Conservation (phyloP, 148 eudicot species). For the Fagopyrum homotropicum region DNA sequence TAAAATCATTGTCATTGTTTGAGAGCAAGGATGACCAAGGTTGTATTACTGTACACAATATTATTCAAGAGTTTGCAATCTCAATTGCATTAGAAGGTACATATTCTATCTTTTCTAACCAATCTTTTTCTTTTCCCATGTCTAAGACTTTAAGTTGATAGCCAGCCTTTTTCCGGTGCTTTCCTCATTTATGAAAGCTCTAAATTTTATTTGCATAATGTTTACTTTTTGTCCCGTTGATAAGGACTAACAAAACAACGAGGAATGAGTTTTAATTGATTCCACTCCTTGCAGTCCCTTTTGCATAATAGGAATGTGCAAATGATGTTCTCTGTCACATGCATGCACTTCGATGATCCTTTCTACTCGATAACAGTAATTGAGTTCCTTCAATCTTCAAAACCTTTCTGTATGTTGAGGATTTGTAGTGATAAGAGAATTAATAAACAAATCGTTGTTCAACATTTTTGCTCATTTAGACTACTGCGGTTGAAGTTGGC, state of each 20-base stretch:
- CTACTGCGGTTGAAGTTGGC: neutral
- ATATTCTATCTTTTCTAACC: neutral
- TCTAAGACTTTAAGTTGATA: neutral
- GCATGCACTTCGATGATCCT: neutral
- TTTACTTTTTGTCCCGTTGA: neutral
- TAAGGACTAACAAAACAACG: too few relatives aligned
- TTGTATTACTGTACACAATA: neutral
- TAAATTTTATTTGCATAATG: neutral
- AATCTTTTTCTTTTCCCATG: neutral
- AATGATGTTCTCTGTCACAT: too few relatives aligned
- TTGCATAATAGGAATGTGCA: too few relatives aligned
- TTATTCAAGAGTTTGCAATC: constrained; percentile 8
- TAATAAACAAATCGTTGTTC: neutral
- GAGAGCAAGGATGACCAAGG: constrained; percentile 9
- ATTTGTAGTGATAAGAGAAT: neutral
- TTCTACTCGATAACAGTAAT: neutral
- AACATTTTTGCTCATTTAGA: too few relatives aligned
- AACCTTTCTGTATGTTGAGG: neutral
- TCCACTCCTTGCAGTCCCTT: neutral
- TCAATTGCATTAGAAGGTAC: neutral
- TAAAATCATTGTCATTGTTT: constrained; percentile 7
- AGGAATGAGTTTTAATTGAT: neutral
- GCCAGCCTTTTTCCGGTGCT: neutral
- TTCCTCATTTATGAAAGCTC: neutral
- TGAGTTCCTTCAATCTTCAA: neutral